These are phyloP conservation scores for Sporothrix protearum DNA, from an alignment of 2,329 filamentous ascomycete species.

Conservation along the genomic window DNA sequence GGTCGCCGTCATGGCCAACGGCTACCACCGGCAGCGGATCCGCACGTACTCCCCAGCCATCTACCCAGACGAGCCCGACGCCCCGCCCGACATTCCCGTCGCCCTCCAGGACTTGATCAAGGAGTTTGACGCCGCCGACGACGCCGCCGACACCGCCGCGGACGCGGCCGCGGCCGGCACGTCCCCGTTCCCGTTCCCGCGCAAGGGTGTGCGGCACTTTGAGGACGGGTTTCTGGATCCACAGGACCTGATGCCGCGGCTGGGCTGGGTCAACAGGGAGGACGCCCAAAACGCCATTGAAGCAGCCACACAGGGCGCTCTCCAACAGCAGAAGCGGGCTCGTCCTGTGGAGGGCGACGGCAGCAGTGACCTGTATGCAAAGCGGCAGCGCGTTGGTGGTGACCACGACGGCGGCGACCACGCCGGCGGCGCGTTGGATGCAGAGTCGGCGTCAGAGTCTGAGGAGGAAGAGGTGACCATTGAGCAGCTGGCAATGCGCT, in stretches of 20 bases:
- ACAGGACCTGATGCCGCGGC: not conserved
- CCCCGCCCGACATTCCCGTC: slow-evolving; percentile 8
- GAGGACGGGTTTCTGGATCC: not conserved
- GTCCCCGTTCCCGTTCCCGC: no score
- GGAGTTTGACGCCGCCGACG: not conserved
- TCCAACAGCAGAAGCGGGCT: not conserved
- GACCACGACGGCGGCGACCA: not conserved
- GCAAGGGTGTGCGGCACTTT: no score
- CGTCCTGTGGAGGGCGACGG: not conserved
- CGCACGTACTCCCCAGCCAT: slow-evolving; percentile 11
- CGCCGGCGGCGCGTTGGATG: not conserved
- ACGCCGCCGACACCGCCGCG: not conserved
- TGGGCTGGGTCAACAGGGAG: not conserved
- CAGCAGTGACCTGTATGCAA: not conserved
- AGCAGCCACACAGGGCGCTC: not conserved
- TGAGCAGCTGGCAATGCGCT: not conserved
- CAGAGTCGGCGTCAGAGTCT: not conserved
- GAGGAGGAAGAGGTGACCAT: not conserved
- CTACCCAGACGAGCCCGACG: slow-evolving; percentile 1
- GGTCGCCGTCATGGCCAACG: not conserved
- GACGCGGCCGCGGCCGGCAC: no score
- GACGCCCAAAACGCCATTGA: not conserved
- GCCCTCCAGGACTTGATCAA: not conserved
- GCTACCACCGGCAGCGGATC: not conserved
- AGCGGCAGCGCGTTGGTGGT: not conserved